Conservation (phyloP, 306 rosid genomes). For the Sicyos baderoa region DNA sequence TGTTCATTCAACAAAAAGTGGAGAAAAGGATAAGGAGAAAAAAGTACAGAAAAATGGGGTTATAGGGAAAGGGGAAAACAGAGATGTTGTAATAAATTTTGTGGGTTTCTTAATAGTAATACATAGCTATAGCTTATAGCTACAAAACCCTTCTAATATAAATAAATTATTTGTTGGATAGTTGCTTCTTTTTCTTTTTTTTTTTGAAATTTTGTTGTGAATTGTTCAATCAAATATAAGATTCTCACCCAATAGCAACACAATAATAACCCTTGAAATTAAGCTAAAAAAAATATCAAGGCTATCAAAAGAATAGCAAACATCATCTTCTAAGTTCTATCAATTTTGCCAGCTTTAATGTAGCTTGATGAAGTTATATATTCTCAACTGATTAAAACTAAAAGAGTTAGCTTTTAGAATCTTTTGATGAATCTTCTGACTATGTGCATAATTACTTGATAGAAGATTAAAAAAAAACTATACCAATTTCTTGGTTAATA, state of each 20-base stretch:
- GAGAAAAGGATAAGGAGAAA: not conserved
- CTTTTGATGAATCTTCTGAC: too few relatives aligned
- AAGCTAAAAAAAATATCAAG: not conserved
- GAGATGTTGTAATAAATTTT: not conserved
- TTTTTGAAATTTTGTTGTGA: not conserved
- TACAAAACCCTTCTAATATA: not conserved
- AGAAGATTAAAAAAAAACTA: too few relatives aligned
- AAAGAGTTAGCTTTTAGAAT: too few relatives aligned
- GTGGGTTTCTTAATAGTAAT: conserved; percentile 12
- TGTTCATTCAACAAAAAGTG: conserved; percentile 9
- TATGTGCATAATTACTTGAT: too few relatives aligned
- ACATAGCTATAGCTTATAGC: not conserved
- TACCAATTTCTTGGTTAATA: too few relatives aligned
- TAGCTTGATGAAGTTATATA: not conserved
- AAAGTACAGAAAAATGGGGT: not conserved
- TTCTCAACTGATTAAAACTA: too few relatives aligned
- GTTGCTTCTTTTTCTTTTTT: not conserved
- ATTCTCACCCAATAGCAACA: not conserved
- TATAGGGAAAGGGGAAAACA: not conserved
- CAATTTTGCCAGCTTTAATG: too few relatives aligned
- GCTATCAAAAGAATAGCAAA: not conserved
- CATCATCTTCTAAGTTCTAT: not conserved
- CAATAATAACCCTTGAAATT: not conserved
- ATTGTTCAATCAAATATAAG: too few relatives aligned
- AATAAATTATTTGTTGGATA: conserved; percentile 11